Evolutionary conservation across 2,329 filamentous ascomycete species (phyloP).

Genomic region (Fusarium sp.): DNA sequence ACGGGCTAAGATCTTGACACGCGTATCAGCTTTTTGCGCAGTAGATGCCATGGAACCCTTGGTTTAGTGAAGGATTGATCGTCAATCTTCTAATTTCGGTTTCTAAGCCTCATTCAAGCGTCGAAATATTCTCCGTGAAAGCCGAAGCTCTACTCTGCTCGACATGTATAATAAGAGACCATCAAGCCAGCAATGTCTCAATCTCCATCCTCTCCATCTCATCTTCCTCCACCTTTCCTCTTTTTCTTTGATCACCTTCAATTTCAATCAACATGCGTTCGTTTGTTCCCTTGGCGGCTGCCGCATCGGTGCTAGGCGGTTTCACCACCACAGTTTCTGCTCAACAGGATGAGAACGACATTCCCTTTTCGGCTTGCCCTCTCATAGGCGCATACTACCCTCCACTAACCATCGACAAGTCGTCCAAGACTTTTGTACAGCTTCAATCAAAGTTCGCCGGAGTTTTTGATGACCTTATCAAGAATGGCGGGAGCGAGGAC

Average conservation of each 20-base stretch:
- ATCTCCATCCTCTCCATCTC: not conserved
- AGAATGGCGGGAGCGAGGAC: conserved; percentile 25
- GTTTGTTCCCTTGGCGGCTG: not conserved
- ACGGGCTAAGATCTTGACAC: not conserved
- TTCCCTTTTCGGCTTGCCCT: conserved; percentile 33
- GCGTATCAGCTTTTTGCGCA: not conserved
- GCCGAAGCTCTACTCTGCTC: too few species aligned
- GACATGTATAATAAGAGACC: not conserved
- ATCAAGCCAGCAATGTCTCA: not conserved
- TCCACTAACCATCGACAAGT: conserved; percentile 20
- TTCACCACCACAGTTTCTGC: not conserved
- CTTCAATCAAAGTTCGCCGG: conserved; percentile 14
- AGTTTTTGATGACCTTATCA: conserved; percentile 26
- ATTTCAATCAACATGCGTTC: conserved; percentile 1
- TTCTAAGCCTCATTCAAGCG: conserved; percentile 15
- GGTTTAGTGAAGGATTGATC: not conserved
- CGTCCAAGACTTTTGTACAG: not conserved
- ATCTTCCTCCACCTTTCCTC: not conserved
- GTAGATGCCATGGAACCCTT: not conserved
- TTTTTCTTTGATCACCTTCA: not conserved
- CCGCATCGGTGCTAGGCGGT: not conserved
- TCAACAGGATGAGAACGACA: conserved; percentile 7
- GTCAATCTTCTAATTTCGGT: not conserved
- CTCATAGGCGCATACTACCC: conserved; percentile 39
- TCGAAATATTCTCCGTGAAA: not conserved